Evolutionary conservation across 1,284 basidiomycete genomes (phyloP).

Genomic region (Dichomitus squalens): DNA sequence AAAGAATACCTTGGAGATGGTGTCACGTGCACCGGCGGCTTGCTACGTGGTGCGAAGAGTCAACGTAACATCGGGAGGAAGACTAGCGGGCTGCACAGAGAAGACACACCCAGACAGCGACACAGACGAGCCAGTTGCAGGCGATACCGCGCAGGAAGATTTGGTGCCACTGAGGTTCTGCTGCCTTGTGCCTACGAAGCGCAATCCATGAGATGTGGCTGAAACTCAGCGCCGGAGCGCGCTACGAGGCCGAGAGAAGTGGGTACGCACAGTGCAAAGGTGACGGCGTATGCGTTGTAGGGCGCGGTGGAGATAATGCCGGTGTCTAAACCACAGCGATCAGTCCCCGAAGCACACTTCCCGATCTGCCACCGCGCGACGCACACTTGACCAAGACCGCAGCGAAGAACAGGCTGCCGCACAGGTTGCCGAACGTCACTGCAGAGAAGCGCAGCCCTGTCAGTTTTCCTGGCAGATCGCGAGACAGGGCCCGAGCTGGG

Average conservation of each 20-base stretch:
- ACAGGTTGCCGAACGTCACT: conserved; percentile 75
- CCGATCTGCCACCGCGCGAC: conserved; percentile 19
- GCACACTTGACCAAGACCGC: conserved; percentile 67
- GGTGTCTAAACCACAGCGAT: conserved; percentile 35
- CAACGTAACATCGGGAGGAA: too few relatives aligned
- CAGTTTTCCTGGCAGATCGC: neutral
- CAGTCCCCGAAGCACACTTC: neutral
- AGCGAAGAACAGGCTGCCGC: conserved; percentile 72
- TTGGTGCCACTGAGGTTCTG: conserved; percentile 69
- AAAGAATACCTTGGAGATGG: conserved; percentile 61
- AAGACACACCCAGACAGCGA: conserved; percentile 73
- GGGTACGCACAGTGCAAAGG: conserved; percentile 54
- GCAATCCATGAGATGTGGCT: neutral
- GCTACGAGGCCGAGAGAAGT: neutral
- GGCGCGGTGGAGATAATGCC: conserved; percentile 62
- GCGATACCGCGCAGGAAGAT: conserved; percentile 78
- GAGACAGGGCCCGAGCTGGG: neutral
- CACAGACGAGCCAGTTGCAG: conserved; percentile 78
- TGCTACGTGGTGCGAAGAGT: too few relatives aligned
- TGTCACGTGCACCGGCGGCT: conserved; percentile 72
- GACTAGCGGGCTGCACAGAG: too few relatives aligned
- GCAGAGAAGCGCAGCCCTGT: neutral
- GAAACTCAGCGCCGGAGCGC: neutral
- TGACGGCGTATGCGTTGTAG: conserved; percentile 53
- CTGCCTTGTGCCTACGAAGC: conserved; percentile 55